Conservation (phyloP, 176 grass and related monocot genomes). For the Phoenix roebelenii region DNA sequence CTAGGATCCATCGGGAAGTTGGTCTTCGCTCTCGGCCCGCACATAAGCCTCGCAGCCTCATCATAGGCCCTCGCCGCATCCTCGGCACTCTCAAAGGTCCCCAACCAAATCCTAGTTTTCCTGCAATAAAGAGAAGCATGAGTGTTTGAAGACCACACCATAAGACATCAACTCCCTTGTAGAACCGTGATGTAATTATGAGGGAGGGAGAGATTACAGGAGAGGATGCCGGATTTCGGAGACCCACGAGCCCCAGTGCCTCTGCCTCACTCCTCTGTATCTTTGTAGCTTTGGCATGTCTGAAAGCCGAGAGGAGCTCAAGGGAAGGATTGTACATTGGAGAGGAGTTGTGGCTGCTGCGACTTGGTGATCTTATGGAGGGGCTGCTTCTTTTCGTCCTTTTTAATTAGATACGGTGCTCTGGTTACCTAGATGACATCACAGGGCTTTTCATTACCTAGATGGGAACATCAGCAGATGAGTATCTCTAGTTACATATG, state of each 20-base stretch:
- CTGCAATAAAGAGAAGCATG: slow-evolving; percentile 23
- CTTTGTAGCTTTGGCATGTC: slow-evolving; percentile 26
- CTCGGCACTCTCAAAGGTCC: slow-evolving; percentile 75
- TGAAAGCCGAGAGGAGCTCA: neutral
- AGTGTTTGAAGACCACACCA: no score
- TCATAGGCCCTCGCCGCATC: slow-evolving; percentile 85
- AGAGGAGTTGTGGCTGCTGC: no score
- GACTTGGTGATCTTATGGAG: no score
- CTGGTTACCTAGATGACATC: no score
- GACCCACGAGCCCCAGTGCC: slow-evolving; percentile 43
- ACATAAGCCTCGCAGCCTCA: slow-evolving; percentile 75
- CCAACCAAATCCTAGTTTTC: slow-evolving; percentile 96
- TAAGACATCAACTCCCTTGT: no score
- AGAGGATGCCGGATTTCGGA: slow-evolving; percentile 39
- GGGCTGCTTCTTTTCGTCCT: neutral
- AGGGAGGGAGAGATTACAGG: slow-evolving; percentile 13
- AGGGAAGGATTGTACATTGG: neutral
- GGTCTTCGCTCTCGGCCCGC: slow-evolving; percentile 52
- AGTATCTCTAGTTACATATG: neutral
- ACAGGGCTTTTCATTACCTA: neutral
- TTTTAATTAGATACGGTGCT: neutral
- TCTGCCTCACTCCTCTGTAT: slow-evolving; percentile 31
- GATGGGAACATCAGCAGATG: slow-evolving; percentile 16
- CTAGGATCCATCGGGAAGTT: slow-evolving; percentile 38
- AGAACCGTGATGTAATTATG: no score